These are phyloP conservation scores for Camellia granthamiana DNA, from an alignment of 148 eudicot species.

Conservation along the genomic window DNA sequence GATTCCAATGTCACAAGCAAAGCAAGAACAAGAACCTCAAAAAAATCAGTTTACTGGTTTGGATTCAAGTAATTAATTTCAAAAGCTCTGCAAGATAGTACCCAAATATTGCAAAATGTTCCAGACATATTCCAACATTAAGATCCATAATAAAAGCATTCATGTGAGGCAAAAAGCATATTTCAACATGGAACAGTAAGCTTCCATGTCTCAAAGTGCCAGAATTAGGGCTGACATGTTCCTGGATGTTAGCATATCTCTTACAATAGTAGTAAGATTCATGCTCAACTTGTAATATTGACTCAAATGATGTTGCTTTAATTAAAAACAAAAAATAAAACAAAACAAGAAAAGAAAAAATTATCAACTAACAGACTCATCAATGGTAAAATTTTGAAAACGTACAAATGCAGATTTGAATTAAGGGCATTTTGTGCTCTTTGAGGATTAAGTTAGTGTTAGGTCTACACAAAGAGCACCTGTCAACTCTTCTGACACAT, in stretches of 20 bases:
- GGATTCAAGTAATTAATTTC: neutral
- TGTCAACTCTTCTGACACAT: too few relatives aligned
- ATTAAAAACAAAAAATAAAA: too few relatives aligned
- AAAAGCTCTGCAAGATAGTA: too few relatives aligned
- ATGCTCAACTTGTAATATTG: neutral
- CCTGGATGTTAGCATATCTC: neutral
- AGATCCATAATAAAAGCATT: neutral
- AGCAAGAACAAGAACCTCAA: neutral
- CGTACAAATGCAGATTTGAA: too few relatives aligned
- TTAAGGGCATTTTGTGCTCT: too few relatives aligned
- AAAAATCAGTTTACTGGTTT: neutral
- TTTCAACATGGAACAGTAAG: neutral
- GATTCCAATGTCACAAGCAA: neutral
- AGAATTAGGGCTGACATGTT: neutral
- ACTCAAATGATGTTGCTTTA: too few relatives aligned
- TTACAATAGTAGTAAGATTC: neutral
- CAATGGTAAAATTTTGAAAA: too few relatives aligned
- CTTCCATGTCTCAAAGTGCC: neutral
- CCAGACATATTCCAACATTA: neutral
- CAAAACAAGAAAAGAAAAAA: too few relatives aligned
- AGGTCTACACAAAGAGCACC: too few relatives aligned
- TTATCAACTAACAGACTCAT: too few relatives aligned
- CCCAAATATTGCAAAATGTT: too few relatives aligned
- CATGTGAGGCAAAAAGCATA: neutral
- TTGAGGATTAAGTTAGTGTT: too few relatives aligned